A percentile compares a stretch with the other conserved stretches of the same genome.
Conservation (phyloP, 805 yeast species). For the Cyberlindnera samutprakarnensis region DNA sequence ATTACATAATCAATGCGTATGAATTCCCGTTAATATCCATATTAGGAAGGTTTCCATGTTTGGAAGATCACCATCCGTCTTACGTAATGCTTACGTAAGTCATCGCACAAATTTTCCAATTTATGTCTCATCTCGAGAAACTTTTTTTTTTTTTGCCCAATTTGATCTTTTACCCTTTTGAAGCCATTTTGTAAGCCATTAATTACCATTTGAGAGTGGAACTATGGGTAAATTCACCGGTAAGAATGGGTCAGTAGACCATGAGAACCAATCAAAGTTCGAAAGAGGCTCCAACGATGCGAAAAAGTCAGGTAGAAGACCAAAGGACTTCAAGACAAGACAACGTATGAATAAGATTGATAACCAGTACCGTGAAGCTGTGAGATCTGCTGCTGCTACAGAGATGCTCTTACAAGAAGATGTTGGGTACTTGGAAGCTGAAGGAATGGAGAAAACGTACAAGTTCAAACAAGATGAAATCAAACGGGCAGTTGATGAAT, state of each 20-base stretch:
- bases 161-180: too few species aligned
- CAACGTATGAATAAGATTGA: constrained; percentile 64
- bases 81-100: too few species aligned
- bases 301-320: constrained; percentile 21
- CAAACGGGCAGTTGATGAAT: constrained; percentile 61
- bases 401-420: constrained; percentile 82
- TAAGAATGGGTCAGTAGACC: constrained; percentile 19
- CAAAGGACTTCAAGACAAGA: constrained; percentile 54
- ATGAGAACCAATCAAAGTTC: constrained; percentile 25
- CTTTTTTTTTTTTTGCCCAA: too few species aligned
- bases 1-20: too few species aligned
- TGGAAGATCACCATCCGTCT: too few species aligned
- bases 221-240: constrained; percentile 21
- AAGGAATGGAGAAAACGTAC: constrained; percentile 87
- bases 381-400: constrained; percentile 77
- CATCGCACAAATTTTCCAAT: too few species aligned
- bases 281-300: constrained; percentile 21
- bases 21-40: too few species aligned
- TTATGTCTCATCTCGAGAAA: too few species aligned
- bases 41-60: too few species aligned
- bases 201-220: too few species aligned
- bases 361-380: constrained; percentile 66
- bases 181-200: too few species aligned
- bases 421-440: constrained; percentile 84
- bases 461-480: constrained; percentile 81